Evolutionary conservation across 495 filamentous ascomycete genomes (phyloP).

Genomic region (Hyaloscypha variabilis): DNA sequence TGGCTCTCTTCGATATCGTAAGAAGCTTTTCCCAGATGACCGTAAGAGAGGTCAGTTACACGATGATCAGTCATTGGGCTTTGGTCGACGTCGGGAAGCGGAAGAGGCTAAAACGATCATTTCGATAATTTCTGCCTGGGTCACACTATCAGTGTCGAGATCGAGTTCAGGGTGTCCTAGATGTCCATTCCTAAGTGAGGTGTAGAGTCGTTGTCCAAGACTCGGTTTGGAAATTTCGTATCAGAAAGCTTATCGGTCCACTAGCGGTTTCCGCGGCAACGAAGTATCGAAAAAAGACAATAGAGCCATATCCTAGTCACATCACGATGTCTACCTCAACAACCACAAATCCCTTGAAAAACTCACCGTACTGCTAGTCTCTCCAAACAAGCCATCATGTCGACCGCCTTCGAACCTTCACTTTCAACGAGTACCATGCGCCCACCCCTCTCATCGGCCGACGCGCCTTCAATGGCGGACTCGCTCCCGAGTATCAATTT

Average conservation of each 20-base stretch:
- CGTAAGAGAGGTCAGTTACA: constrained; percentile 61
- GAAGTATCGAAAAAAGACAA: too few relatives aligned
- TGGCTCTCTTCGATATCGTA: constrained; percentile 54
- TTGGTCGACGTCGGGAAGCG: constrained; percentile 25
- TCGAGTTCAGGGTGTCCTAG: neutral
- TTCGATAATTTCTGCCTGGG: constrained; percentile 30
- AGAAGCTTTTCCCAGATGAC: constrained; percentile 61
- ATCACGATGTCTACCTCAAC: too few relatives aligned
- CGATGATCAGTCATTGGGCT: constrained; percentile 64
- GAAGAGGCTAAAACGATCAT: constrained; percentile 43
- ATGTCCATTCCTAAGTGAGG: constrained; percentile 1
- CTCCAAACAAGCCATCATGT: constrained; percentile 47
- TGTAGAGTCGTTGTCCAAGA: neutral
- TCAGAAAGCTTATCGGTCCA: neutral
- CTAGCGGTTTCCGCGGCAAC: neutral
- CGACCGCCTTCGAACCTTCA: constrained; percentile 74
- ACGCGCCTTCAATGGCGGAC: constrained; percentile 63
- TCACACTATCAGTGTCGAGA: neutral
- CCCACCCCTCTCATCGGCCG: constrained; percentile 54
- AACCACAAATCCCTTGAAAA: neutral
- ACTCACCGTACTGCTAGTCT: neutral
- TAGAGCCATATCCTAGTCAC: too few relatives aligned
- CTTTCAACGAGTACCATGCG: constrained; percentile 76
- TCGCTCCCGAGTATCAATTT: constrained; percentile 90
- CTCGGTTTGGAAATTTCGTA: neutral